phyloP scores from a whole-genome alignment of 192 early-diverging fungal species.

The Gaertneriomyces semiglobifer region DNA sequence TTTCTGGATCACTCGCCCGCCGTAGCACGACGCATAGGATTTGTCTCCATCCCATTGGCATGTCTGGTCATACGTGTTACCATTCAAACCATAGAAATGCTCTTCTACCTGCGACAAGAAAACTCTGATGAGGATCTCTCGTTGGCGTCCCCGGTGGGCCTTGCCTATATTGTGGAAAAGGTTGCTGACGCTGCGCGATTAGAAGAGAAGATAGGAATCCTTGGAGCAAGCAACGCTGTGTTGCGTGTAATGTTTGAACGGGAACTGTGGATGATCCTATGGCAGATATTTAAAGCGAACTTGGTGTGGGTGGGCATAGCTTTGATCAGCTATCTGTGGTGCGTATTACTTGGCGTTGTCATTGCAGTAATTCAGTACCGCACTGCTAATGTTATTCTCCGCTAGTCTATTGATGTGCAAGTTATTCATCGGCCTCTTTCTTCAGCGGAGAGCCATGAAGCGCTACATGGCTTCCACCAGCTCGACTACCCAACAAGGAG shows the following conservation, averaged over 20 bases:
- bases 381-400: too few relatives aligned
- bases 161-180: background rate
- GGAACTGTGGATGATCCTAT: background rate
- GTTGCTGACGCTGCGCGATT: background rate
- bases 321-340: too few relatives aligned
- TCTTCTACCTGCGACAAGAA: constrained; percentile 28
- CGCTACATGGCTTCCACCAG: too few relatives aligned
- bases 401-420: too few relatives aligned
- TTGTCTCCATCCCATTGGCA: constrained; percentile 73
- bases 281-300: constrained; percentile 1
- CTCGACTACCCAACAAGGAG: too few relatives aligned
- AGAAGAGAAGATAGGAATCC: background rate
- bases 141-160: background rate
- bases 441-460: too few relatives aligned
- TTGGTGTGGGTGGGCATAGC: too few relatives aligned
- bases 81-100: constrained; percentile 49
- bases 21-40: constrained; percentile 76
- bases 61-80: constrained; percentile 65
- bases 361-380: too few relatives aligned
- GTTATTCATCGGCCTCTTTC: too few relatives aligned
- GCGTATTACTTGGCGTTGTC: too few relatives aligned
- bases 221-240: background rate
- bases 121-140: background rate
- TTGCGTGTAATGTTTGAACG: constrained; percentile 1
- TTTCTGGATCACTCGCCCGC: constrained; percentile 70